A percentile compares a stretch with the other conserved stretches of the same genome.
phyloP scores from a whole-genome alignment of 1,284 basidiomycete genomes.

The Marasmius sp. region DNA sequence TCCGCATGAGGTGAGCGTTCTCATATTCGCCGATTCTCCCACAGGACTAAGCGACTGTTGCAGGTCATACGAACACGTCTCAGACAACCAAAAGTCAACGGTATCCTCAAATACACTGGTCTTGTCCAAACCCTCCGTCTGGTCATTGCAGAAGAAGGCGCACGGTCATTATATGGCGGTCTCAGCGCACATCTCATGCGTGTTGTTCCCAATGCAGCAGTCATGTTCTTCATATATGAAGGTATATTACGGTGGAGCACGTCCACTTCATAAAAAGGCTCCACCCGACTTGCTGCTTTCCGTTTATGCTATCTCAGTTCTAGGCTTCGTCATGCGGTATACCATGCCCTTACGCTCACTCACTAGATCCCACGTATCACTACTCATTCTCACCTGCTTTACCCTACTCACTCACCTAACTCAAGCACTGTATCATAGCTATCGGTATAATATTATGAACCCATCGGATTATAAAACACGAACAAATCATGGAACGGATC shows the following conservation, averaged over 20 bases:
- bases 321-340: too few relatives aligned
- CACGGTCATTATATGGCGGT: constrained; percentile 85
- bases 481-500: too few relatives aligned
- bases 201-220: constrained; percentile 95
- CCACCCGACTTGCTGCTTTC: too few relatives aligned
- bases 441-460: not conserved
- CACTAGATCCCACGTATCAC: too few relatives aligned
- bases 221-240: constrained; percentile 92
- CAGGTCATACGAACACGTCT: constrained; percentile 91
- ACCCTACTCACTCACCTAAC: not conserved
- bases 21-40: not conserved
- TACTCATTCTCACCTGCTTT: not conserved
- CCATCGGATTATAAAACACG: too few relatives aligned
- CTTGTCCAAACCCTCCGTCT: constrained; percentile 84
- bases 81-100: constrained; percentile 79
- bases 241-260: constrained; percentile 64
- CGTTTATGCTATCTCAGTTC: too few relatives aligned
- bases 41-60: not conserved
- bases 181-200: constrained; percentile 94
- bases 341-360: too few relatives aligned
- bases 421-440: not conserved
- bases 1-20: constrained; percentile 80
- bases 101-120: constrained; percentile 84
- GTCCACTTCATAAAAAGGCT: not conserved
- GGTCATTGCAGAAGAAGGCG: constrained; percentile 90